Conservation (phyloP, 305 asterid species). For the Euphrasia arctica region DNA sequence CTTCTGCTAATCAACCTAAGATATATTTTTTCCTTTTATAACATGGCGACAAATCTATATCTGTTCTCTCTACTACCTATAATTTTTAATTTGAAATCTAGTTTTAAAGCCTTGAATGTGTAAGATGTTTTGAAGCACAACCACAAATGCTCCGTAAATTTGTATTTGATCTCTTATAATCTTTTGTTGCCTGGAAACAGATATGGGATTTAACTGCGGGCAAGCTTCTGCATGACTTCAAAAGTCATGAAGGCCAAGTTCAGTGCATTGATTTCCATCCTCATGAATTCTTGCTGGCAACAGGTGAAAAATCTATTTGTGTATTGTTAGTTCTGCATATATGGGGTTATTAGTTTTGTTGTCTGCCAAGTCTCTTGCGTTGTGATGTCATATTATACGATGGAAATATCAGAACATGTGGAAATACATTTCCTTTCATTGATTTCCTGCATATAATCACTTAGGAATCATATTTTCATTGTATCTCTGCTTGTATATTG, state of each 20-base stretch:
- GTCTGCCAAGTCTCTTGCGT: slow-evolving; percentile 21
- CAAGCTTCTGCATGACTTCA: slow-evolving; percentile 89
- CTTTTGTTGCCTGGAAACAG: slow-evolving; percentile 44
- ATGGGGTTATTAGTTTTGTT: slow-evolving; percentile 10
- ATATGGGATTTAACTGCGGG: slow-evolving; percentile 99
- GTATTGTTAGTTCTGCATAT: slow-evolving; percentile 22
- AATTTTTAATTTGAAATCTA: not conserved
- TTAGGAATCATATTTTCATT: slow-evolving; percentile 15
- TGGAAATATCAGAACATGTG: not conserved
- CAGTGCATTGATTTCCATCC: slow-evolving; percentile 98
- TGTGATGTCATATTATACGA: slow-evolving; percentile 17
- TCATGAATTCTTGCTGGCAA: slow-evolving; percentile 92
- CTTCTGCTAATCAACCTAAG: slow-evolving; percentile 10
- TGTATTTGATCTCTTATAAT: slow-evolving; percentile 21
- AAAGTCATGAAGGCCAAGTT: slow-evolving; percentile 91
- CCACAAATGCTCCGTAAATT: not conserved
- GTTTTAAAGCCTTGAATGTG: slow-evolving; percentile 9
- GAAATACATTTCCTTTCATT: slow-evolving; percentile 9
- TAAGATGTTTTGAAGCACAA: slow-evolving; percentile 19
- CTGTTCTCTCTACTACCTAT: not conserved
- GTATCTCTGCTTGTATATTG: slow-evolving; percentile 8
- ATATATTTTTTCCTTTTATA: slow-evolving; percentile 5
- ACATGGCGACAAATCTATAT: not conserved
- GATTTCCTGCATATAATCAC: slow-evolving; percentile 7
- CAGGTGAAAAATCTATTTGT: slow-evolving; percentile 58